Base-by-base conservation (phyloP, 495 filamentous ascomycete genomes). In the Penicillium robsamsonii region DNA sequence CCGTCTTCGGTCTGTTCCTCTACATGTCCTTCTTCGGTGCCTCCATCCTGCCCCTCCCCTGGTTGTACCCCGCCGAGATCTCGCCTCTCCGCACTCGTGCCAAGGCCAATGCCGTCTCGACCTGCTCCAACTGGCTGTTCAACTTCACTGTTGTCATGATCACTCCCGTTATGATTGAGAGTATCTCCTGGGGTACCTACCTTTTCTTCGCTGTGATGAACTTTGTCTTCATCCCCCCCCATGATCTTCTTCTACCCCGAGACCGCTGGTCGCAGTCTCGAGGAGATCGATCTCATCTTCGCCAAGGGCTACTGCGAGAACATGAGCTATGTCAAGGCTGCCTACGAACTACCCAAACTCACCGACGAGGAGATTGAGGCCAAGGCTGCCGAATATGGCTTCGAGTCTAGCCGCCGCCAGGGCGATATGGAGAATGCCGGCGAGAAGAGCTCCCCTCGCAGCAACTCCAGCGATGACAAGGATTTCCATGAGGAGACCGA, bases 91-190 rank as follows among this genome's bases (percentile, higher is more conserved):
- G 84, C 61, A 91, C 87, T 9, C 81, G 89, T 57, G 84, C 80
- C 27, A 86, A 88, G 74, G 88, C 87, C 40, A 91, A 90, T 63
- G 87, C 89, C 13, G 76, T 89, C 18, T 87, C 84, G 8, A 91
- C 88, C 11, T 88, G 86, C 72, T 81, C 79, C 17, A 91, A 92
- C 73, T 91, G 88, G 88, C 71, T 90, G 3, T 91, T 88, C 75
- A 91, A 91, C 78, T 92, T 91, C 70, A 67, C 85, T 12, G 82
- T 92, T 40, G 89, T 92, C 55, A 89, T 91, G 87, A 83, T 91
- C 53, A 89, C 87, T 0, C 89, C 89, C 0, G 81, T 90, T 47
- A 87, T 90, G 83, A 70, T 91, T 25, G 59, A 72, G 43, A 74
- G 77, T 50, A 90, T 90, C 51, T 67, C 77, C 47, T 93, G 88